Conservation (phyloP, 2,329 filamentous ascomycete species). For the Xylariaceae sp. region DNA sequence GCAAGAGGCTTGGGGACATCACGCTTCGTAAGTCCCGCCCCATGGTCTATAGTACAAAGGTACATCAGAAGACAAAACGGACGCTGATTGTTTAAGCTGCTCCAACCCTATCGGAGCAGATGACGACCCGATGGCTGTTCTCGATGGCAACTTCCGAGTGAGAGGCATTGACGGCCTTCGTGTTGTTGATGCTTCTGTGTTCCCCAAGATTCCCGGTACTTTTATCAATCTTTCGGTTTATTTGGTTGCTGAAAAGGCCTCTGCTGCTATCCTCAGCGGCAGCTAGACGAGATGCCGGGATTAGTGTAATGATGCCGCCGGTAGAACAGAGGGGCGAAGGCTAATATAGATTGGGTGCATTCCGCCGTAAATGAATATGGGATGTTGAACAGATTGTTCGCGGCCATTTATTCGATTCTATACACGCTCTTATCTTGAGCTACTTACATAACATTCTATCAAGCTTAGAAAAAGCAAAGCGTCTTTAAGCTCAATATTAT, state of each 20-base stretch:
- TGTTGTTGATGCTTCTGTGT: constrained; percentile 53
- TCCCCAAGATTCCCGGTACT: constrained; percentile 44
- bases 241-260: constrained; percentile 25
- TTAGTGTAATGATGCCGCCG: too few species aligned
- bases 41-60: neutral
- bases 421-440: too few species aligned
- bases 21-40: constrained; percentile 17
- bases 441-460: too few species aligned
- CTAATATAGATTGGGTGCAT: too few species aligned
- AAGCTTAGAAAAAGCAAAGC: too few species aligned
- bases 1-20: constrained; percentile 26
- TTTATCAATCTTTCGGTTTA: constrained; percentile 24
- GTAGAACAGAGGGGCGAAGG: too few species aligned
- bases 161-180: too few species aligned
- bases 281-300: too few species aligned
- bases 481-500: too few species aligned
- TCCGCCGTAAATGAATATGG: too few species aligned
- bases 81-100: constrained; percentile 3
- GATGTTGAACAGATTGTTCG: too few species aligned
- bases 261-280: constrained; percentile 20
- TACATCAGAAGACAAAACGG: neutral
- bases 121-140: constrained; percentile 46
- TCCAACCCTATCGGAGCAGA: constrained; percentile 33
- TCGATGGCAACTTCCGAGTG: constrained; percentile 49
- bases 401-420: too few species aligned